These are phyloP conservation scores for Metschnikowia amazonensis DNA, from an alignment of 805 yeast genomes.

Conservation along the genomic window DNA sequence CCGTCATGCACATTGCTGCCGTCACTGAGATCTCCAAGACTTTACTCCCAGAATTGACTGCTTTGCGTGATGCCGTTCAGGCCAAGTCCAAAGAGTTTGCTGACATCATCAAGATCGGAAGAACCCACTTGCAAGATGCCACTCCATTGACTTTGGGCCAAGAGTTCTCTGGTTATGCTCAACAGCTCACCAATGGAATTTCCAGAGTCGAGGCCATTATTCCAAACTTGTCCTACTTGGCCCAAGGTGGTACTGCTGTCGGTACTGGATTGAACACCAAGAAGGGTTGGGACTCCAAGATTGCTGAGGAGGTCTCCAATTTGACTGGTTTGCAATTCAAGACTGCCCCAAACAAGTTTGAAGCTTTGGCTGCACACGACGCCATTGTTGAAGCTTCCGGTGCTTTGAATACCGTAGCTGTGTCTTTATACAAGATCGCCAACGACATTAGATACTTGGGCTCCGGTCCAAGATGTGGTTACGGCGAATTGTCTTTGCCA, in stretches of 20 bases:
- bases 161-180: constrained; percentile 95
- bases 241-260: constrained; percentile 99
- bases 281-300: constrained; percentile 80
- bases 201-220: constrained; percentile 75
- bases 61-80: constrained; percentile 73
- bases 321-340: constrained; percentile 84
- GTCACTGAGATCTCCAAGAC: constrained; percentile 77
- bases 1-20: constrained; percentile 99
- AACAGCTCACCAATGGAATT: constrained; percentile 88
- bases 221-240: constrained; percentile 74
- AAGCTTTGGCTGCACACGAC: constrained; percentile 98
- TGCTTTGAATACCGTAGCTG: constrained; percentile 92
- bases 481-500: constrained; percentile 91
- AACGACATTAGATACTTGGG: constrained; percentile 98
- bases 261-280: constrained; percentile 97
- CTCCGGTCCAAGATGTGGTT: constrained; percentile 99
- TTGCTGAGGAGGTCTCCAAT: constrained; percentile 81
- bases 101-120: constrained; percentile 93
- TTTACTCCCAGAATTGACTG: constrained; percentile 75
- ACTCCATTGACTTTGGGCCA: constrained; percentile 97
- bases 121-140: constrained; percentile 98
- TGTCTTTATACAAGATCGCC: constrained; percentile 91
- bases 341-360: constrained; percentile 98
- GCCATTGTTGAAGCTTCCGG: constrained; percentile 98
- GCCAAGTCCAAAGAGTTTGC: constrained; percentile 78